These are phyloP conservation scores for Jacaranda mimosifolia DNA, from an alignment of 257 asterid species.

Conservation along the genomic window DNA sequence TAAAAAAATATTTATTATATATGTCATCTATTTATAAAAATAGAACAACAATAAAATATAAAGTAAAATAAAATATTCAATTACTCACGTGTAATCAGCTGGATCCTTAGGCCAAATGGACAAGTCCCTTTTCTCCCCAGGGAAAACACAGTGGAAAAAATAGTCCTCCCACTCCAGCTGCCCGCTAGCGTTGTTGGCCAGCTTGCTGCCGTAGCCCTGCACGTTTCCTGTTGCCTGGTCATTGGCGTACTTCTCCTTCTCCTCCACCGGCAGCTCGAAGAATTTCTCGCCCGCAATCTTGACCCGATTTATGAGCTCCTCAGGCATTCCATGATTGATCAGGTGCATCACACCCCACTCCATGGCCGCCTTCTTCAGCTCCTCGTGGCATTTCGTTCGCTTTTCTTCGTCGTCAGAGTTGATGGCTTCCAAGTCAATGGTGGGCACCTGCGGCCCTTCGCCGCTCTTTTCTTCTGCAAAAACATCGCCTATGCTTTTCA, in stretches of 20 bases:
- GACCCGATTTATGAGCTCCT: conserved; percentile 57
- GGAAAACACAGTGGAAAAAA: conserved; percentile 75
- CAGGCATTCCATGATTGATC: conserved; percentile 73
- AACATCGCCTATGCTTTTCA: conserved; percentile 61
- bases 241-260: conserved; percentile 93
- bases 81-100: conserved; percentile 73
- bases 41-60: no score
- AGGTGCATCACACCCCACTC: conserved; percentile 98
- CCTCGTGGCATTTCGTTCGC: conserved; percentile 53
- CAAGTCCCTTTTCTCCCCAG: conserved; percentile 61
- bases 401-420: conserved; percentile 52
- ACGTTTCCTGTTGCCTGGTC: conserved; percentile 74
- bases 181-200: conserved; percentile 79
- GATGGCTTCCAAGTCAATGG: conserved; percentile 56
- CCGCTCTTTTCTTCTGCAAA: conserved; percentile 62
- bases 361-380: conserved; percentile 70
- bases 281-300: conserved; percentile 67
- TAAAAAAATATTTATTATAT: no score
- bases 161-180: conserved; percentile 96
- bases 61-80: not conserved
- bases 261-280: conserved; percentile 72
- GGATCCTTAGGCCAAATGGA: conserved; percentile 86
- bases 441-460: conserved; percentile 73
- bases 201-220: conserved; percentile 93
- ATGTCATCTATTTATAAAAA: no score